Evolutionary conservation across 1,139 yeast genomes (phyloP), one percentile per base, ranked within the genome.

Genomic region (Yamadazyma diospyri): DNA sequence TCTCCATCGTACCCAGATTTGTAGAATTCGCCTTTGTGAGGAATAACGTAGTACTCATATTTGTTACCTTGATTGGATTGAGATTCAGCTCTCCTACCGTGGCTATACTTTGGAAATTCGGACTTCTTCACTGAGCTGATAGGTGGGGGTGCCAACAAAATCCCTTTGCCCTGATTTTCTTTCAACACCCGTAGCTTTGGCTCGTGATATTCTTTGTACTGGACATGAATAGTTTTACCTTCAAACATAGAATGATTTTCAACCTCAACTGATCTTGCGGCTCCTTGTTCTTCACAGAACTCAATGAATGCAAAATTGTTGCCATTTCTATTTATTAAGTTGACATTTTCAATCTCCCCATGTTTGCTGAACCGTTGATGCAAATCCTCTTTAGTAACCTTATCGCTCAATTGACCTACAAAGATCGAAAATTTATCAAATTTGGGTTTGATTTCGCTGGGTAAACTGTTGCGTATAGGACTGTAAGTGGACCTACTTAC

Each of bases 201-300:
- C 28, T 29, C 31, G 42, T 76, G 76, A 41, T 76, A 58, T 53
- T 83, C 94, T 39, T 84, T 72, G 51, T 81, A 85, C 55, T 83
- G 94, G 27, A 86, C 95, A 57, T 83, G 92, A 68, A 86, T 81
- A 4, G 92, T 81, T 54, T 74, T 80, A 34, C 76, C 78, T 48
- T 76, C 61, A 48, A 86, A 76, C 57, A 80, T 72, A 2, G 94
- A 71, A 57, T 85, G 95, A 50, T 86, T 85, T 51, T 85, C 94
- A 37, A 78, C 69, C 51, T 82, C 92, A 34, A 84, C 84, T 1
- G 95, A 92, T 25, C 83, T 70, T 1, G 92, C 89, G 3, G 94
- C 92, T 25, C 88, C 76, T n/a, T 72, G 69, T 48, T 81, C 89
- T 12, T 69, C 63, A 23, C 64, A 64, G 49, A 64, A 87, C 36